Evolutionary conservation across 2,329 filamentous ascomycete genomes (phyloP).

Genomic region (Fusarium buxicola): DNA sequence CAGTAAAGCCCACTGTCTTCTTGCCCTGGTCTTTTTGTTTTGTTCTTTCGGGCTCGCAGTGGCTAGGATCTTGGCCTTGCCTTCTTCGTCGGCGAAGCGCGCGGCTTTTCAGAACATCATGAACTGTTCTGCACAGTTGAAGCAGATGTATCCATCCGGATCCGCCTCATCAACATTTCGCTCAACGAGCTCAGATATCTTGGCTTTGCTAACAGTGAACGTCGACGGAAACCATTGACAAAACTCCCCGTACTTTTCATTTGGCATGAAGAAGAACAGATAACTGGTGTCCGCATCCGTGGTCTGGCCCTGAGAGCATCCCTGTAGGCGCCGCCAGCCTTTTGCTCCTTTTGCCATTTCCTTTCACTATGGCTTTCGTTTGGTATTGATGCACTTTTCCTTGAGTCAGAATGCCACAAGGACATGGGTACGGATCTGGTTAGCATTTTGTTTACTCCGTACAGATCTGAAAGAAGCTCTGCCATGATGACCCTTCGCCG

Average conservation of each 20-base stretch:
- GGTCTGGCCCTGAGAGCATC: conserved; percentile 13
- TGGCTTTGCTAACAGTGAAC: conserved; percentile 45
- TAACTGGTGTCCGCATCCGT: conserved; percentile 22
- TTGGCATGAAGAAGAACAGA: conserved; percentile 50
- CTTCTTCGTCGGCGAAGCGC: conserved; percentile 48
- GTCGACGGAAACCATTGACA: conserved; percentile 51
- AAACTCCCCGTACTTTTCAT: conserved; percentile 48
- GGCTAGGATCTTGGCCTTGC: conserved; percentile 41
- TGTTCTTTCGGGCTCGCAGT: conserved; percentile 46
- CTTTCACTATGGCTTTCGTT: conserved; percentile 5
- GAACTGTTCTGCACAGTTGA: conserved; percentile 54
- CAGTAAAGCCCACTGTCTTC: conserved; percentile 43
- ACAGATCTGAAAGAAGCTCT: not conserved
- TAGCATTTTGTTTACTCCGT: conserved; percentile 1
- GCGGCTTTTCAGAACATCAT: conserved; percentile 58
- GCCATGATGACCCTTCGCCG: not conserved
- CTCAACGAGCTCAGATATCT: conserved; percentile 47
- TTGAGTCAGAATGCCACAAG: conserved; percentile 8
- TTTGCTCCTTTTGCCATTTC: not conserved
- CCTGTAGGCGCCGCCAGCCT: conserved; percentile 21
- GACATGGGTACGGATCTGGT: conserved; percentile 29
- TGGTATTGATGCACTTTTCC: not conserved
- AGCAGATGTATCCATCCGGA: conserved; percentile 40
- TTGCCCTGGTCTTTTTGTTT: conserved; percentile 50
- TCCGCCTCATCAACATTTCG: conserved; percentile 33